Base-by-base conservation (phyloP, 768 basidiomycete genomes). In the Mycena haematopus region DNA sequence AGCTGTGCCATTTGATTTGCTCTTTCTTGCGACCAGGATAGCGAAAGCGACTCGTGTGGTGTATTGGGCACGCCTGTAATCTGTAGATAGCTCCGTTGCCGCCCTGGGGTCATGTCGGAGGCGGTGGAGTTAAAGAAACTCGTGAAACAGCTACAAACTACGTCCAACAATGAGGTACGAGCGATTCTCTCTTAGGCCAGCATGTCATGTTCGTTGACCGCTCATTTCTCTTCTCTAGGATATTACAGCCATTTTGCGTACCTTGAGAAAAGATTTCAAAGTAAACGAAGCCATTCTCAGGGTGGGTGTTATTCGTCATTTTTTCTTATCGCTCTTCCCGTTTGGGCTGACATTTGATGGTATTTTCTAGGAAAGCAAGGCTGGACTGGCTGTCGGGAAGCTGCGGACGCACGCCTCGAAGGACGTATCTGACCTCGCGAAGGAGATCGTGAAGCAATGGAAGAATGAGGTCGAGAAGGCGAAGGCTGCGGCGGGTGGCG, bases 391-490 rank as follows among this genome's bases (percentile, higher is more conserved):
- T 0, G 93, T 97, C 2, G 93, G 94, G 55, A 96, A 96, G 78
- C 83, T 96, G 19, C 86, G 95, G 50, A 81, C 83, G 31, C 90
- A 95, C 74, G 78, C 83, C 0, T 78, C 84, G 14, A 92, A 90
- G 70, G 83, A 87, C 13, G 87, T 97, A 10, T 74, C 92, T 9
- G 91, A 93, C 66, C 78, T 92, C 7, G 93, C 95, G 19, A 96
- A 96, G 75, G 93, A 94, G 67, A 80, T 96, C 47, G 95, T 97
- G 52, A 92, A 88, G 76, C 91, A 89, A 70, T 97, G 95, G 95
- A 96, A 96, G 76, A 83, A 78, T 31, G 89, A 90, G 63, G 95
- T 96, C 35, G 93, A 95, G 62, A 87, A 86, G 69, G 84, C 83
- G 0, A 86, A 86, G 62, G 75, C 77, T 8, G 72, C 68, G 8